Percentiles rank a stretch among this genome's conserved stretches.
Evolutionary conservation across 768 basidiomycete species (phyloP).

Genomic region (Trametes elegans): DNA sequence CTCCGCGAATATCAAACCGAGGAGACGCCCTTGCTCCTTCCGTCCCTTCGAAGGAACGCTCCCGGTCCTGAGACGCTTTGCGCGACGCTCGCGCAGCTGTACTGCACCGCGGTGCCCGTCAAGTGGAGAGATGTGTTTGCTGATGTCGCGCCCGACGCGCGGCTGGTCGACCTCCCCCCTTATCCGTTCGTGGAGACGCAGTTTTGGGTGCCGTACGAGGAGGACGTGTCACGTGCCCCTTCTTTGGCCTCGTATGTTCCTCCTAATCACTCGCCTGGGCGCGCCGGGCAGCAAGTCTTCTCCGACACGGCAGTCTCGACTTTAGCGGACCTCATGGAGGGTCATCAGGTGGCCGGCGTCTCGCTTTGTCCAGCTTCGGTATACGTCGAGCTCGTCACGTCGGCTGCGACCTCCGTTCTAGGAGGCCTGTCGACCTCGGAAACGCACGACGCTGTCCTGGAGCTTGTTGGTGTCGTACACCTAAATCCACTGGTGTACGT

Average conservation of each 20-base stretch:
- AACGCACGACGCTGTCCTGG: constrained; percentile 36
- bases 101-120: constrained; percentile 39
- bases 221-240: too few species aligned
- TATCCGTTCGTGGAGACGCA: constrained; percentile 59
- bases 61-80: constrained; percentile 46
- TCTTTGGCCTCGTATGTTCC: too few species aligned
- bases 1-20: constrained; percentile 33
- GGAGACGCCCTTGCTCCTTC: constrained; percentile 38
- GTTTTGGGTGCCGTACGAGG: constrained; percentile 56
- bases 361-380: constrained; percentile 59
- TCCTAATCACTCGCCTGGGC: too few species aligned
- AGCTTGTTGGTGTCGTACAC: constrained; percentile 46
- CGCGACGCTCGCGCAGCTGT: constrained; percentile 47
- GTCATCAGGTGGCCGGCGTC: constrained; percentile 55
- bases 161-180: constrained; percentile 52
- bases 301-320: constrained; percentile 53
- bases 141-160: constrained; percentile 37
- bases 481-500: constrained; percentile 53
- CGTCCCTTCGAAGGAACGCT: constrained; percentile 47
- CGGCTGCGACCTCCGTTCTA: constrained; percentile 40
- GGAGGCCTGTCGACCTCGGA: constrained; percentile 28
- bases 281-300: constrained; percentile 32
- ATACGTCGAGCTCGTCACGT: constrained; percentile 55
- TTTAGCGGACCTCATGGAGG: constrained; percentile 45
- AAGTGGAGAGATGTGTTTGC: constrained; percentile 56